phyloP scores from a whole-genome alignment of 2,329 filamentous ascomycete genomes.

The Ascochyta lentis region DNA sequence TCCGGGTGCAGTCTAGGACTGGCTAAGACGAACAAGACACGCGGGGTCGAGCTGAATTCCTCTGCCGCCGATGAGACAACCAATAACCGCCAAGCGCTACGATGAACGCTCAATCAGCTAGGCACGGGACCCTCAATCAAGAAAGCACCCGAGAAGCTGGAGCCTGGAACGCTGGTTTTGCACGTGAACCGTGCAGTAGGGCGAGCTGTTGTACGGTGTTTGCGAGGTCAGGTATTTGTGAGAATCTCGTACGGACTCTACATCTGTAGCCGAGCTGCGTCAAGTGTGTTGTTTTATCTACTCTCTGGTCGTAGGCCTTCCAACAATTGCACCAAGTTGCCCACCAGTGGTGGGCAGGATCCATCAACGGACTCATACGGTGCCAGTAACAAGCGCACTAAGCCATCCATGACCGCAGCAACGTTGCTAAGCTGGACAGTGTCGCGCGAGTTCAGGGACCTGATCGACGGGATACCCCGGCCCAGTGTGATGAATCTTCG shows the following conservation, averaged over 20 bases:
- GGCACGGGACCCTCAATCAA: not conserved
- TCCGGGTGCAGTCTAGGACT: not conserved
- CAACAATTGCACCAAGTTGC: conserved; percentile 70
- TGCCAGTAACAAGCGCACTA: conserved; percentile 65
- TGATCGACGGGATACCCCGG: conserved; percentile 61
- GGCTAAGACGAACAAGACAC: conserved; percentile 6
- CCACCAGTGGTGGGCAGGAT: conserved; percentile 65
- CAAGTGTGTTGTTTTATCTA: conserved; percentile 14
- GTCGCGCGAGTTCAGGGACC: conserved; percentile 29
- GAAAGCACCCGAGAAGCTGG: not conserved
- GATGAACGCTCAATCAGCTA: not conserved
- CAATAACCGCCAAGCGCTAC: not conserved
- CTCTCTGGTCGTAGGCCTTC: conserved; percentile 64
- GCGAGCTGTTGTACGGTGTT: conserved; percentile 1
- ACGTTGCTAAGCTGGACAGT: conserved; percentile 60
- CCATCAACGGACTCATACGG: conserved; percentile 48
- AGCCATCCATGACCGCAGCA: conserved; percentile 64
- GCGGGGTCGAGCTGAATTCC: conserved; percentile 7
- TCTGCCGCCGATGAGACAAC: conserved; percentile 4
- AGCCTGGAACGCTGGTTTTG: conserved; percentile 2
- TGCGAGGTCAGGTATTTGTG: not conserved
- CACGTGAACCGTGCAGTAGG: not conserved
- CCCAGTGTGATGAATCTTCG: conserved; percentile 65
- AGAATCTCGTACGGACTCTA: not conserved
- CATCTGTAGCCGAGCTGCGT: conserved; percentile 10